Evolutionary conservation across 352 stramenopile species (phyloP).

Genomic region (Globisporangium nodosum): DNA sequence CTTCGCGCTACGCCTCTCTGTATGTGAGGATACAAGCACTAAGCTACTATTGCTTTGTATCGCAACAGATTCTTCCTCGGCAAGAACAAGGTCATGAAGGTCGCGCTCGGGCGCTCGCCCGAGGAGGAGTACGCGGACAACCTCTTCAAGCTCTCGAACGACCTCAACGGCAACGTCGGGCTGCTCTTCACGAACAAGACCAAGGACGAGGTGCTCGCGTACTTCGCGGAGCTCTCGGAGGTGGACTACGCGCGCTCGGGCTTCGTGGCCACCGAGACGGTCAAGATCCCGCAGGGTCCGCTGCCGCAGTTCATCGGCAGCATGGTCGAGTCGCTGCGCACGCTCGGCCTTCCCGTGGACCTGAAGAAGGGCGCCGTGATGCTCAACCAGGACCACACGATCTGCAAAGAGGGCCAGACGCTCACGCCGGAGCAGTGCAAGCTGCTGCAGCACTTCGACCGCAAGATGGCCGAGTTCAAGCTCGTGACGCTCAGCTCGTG

Average conservation of each 20-base stretch:
- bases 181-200: constrained; percentile 94
- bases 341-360: constrained; percentile 94
- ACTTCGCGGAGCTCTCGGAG: constrained; percentile 90
- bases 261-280: constrained; percentile 86
- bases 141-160: constrained; percentile 87
- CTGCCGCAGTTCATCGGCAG: constrained; percentile 93
- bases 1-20: too few species aligned
- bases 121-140: constrained; percentile 97
- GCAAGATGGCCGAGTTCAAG: constrained; percentile 86
- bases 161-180: constrained; percentile 91
- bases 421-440: constrained; percentile 95
- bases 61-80: constrained; percentile 94
- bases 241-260: constrained; percentile 94
- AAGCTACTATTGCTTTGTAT: too few species aligned
- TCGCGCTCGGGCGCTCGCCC: constrained; percentile 90
- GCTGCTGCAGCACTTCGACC: constrained; percentile 90
- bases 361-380: constrained; percentile 94
- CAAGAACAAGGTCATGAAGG: constrained; percentile 99
- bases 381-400: constrained; percentile 88
- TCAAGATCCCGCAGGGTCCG: constrained; percentile 86
- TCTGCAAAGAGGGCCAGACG: constrained; percentile 93
- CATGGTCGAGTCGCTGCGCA: constrained; percentile 96
- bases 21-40: too few species aligned
- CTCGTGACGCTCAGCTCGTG: constrained; percentile 73
- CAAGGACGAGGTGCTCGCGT: constrained; percentile 84